Evolutionary conservation across 805 yeast genomes (phyloP), one percentile per base, ranked within the genome.

Genomic region (Sporopachydermia quercuum): DNA sequence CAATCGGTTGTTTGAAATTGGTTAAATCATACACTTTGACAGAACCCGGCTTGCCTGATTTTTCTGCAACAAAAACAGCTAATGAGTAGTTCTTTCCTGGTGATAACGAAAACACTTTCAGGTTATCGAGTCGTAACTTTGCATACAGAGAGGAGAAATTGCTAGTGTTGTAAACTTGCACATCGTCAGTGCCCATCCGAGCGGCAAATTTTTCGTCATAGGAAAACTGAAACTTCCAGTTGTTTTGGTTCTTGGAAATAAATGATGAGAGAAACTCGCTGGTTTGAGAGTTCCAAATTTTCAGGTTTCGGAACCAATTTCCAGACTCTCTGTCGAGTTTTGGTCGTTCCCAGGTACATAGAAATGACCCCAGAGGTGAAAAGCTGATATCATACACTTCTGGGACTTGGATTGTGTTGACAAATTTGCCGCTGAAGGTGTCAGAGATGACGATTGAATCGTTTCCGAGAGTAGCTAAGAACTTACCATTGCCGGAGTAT

Each of bases 181-280:
- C 65, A 53, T 78, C 84, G 50, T 71, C 71, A 37, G 63, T 58
- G 53, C 69, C 72, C 47, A 69, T 50, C 54, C 77, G 71, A 37
- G 84, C 80, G 58, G 80, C 66, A 47, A 71, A 65, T 47, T 70
- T 65, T 64, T 86, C 95, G 57, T 86, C 91, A 44, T 70, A 68
- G 5, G 93, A 81, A 57, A 78, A 86, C 61, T 85, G 94, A n/a
- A 93, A 81, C 55, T 74, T 71, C 96, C 97, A 89, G 17, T 89
- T 89, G 45, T 75, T 73, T 63, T 89, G 96, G 39, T 76, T 75
- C 59, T 80, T 83, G 47, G 83, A 80, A 39, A 79, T 65, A 68
- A 80, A 86, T 46, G 75, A 70, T 43, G 69, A 71, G 39, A 74
- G 61, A 39, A 72, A 61, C 40, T 62, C 62, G 35, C 68, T 68